Base-by-base conservation (phyloP, 1,284 basidiomycete species). In the Trichosporon faecale region DNA sequence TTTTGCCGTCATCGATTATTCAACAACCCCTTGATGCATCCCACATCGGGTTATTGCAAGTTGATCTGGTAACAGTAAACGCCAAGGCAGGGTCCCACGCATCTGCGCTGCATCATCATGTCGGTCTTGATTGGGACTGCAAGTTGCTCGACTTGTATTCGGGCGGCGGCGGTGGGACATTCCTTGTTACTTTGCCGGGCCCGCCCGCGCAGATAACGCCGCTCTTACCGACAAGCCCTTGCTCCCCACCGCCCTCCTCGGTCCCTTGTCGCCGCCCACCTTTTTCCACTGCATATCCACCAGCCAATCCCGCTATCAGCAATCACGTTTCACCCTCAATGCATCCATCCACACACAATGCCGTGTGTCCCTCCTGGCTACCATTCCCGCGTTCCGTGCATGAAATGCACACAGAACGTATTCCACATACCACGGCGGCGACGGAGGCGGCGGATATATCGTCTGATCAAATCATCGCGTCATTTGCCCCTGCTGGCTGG, bases 151-250 rank as follows among this genome's bases (percentile, higher is more conserved):
- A 52, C 27, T 21, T 60, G 55, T 29, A 31, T 61, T 61, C 27
- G 57, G 57, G 57, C 57, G 57, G 57, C 57, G 57, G 27, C 23
- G 27, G 57, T 61, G 57, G 57, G 57, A 61, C 27, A 31, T 29
- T 31, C 57, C 57, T 64, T 29, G 33, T 27, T 9, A 37, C 37
- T 64, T 64, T 64, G 29, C 57, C 63, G 63, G 63, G 63, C 63
- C 63, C 63, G 37, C 37, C 63, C 63, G 63, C 21, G 63, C 57
- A 64, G 63, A 64, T 64, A 64, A 64, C 63, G 63, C 63, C 63
- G 63, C 63, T 40, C 63, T 44, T 12, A 64, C 63, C 63, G 37
- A 44, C 63, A 40, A 35, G 16, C 29, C 55, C 65, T 16, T 49
- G 29, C 14, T 35, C 33, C 40, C 40, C 65, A 33, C 44, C 27